These are phyloP conservation scores for Allium cepa DNA, from an alignment of 106 monocot genomes.

Conservation along the genomic window DNA sequence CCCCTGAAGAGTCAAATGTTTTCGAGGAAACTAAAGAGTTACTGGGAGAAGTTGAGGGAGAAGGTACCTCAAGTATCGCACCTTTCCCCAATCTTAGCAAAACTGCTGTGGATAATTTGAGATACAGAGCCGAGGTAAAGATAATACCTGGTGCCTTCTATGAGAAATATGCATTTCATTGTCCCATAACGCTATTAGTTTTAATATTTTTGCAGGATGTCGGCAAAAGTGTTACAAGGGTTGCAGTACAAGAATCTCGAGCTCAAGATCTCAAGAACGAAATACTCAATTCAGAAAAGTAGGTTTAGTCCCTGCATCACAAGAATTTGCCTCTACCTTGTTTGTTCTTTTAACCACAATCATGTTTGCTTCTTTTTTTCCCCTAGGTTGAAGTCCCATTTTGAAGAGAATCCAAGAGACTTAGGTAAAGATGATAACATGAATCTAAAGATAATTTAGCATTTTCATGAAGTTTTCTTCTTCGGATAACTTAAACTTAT, in stretches of 20 bases:
- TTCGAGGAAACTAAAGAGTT: constrained; percentile 51
- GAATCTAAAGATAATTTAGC: too few species aligned
- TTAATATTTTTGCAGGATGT: constrained; percentile 55
- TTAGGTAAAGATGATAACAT: constrained; percentile 37
- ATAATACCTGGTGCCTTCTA: too few species aligned
- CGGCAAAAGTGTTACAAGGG: constrained; percentile 74
- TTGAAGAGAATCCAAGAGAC: constrained; percentile 80
- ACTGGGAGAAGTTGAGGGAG: constrained; percentile 38
- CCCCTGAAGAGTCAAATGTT: constrained; percentile 46
- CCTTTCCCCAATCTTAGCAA: constrained; percentile 68
- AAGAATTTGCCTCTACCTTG: too few species aligned
- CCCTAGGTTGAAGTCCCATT: constrained; percentile 78
- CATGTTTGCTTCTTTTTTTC: neutral
- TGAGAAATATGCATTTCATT: too few species aligned
- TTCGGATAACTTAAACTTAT: neutral
- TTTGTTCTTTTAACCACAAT: neutral
- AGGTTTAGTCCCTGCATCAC: constrained; percentile 7
- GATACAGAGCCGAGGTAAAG: constrained; percentile 86
- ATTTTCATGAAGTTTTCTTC: neutral
- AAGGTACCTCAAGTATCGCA: constrained; percentile 32
- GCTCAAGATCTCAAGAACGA: constrained; percentile 86
- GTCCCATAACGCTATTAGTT: neutral
- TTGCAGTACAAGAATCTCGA: constrained; percentile 81
- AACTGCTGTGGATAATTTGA: constrained; percentile 77
- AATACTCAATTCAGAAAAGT: constrained; percentile 82